Evolutionary conservation across 148 eudicot species (phyloP).

Genomic region (Heliosperma pusillum): DNA sequence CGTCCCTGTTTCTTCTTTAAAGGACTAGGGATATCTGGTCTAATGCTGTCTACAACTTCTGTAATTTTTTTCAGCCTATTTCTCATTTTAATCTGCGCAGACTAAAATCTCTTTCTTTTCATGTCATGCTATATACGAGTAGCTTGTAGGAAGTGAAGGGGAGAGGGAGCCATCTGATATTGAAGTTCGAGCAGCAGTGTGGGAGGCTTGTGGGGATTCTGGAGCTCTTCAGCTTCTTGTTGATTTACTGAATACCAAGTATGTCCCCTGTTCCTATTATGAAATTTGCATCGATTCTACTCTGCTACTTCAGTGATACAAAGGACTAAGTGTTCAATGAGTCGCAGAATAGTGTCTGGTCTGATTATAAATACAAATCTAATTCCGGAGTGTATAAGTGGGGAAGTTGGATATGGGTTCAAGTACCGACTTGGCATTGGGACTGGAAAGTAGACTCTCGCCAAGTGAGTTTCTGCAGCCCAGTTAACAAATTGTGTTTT

Average conservation of each 20-base stretch:
- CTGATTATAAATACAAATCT: background rate
- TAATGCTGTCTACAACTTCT: too few relatives aligned
- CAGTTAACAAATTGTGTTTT: background rate
- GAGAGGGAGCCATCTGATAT: slow-evolving; percentile 71
- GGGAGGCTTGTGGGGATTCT: slow-evolving; percentile 97
- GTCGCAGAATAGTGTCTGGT: background rate
- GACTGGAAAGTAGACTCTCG: background rate
- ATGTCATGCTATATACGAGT: slow-evolving; percentile 11
- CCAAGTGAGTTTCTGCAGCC: background rate
- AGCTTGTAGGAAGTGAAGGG: slow-evolving; percentile 80
- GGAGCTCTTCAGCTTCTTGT: slow-evolving; percentile 93
- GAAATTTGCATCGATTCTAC: background rate
- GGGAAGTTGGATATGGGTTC: background rate
- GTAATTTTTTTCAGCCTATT: too few relatives aligned
- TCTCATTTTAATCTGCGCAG: background rate
- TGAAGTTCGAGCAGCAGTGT: slow-evolving; percentile 88
- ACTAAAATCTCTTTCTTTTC: background rate
- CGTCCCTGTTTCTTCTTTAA: background rate
- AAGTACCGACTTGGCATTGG: background rate
- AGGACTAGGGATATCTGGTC: background rate
- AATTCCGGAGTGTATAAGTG: background rate
- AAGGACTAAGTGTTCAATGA: background rate
- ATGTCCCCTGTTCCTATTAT: slow-evolving; percentile 17
- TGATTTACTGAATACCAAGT: slow-evolving; percentile 83
- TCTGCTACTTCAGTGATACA: background rate